Conservation (phyloP, 257 asterid genomes). For the Solanum peruvianum region DNA sequence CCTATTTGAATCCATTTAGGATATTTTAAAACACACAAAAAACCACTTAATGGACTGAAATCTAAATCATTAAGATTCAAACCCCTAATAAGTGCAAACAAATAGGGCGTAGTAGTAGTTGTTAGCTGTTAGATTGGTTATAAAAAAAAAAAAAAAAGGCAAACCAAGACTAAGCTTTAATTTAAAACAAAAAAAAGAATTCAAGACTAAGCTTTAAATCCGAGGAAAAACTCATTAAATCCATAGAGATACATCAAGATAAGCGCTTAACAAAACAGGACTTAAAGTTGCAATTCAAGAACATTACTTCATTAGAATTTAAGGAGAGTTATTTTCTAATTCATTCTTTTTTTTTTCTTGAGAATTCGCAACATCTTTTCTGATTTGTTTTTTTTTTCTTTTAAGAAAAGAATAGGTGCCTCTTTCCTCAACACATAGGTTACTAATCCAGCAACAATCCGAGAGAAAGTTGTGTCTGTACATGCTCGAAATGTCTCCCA, state of each 20-base stretch:
- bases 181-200: not conserved
- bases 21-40: not conserved
- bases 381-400: not conserved
- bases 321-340: not conserved
- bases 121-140: not conserved
- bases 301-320: not conserved
- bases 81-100: not conserved
- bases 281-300: not conserved
- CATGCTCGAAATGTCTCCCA: not conserved
- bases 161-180: not conserved
- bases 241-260: not conserved
- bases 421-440: not conserved
- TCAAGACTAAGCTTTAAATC: not conserved
- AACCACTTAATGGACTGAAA: not conserved
- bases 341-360: not conserved
- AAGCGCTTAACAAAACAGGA: not conserved
- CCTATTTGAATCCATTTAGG: not conserved
- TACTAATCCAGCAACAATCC: not conserved
- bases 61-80: not conserved
- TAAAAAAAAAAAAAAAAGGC: not conserved
- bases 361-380: not conserved
- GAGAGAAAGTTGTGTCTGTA: not conserved
- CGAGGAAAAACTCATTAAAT: not conserved
- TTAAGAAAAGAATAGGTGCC: not conserved
- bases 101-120: not conserved